Conservation (phyloP, 208 protist genomes). For the Leishmania tarentolae region DNA sequence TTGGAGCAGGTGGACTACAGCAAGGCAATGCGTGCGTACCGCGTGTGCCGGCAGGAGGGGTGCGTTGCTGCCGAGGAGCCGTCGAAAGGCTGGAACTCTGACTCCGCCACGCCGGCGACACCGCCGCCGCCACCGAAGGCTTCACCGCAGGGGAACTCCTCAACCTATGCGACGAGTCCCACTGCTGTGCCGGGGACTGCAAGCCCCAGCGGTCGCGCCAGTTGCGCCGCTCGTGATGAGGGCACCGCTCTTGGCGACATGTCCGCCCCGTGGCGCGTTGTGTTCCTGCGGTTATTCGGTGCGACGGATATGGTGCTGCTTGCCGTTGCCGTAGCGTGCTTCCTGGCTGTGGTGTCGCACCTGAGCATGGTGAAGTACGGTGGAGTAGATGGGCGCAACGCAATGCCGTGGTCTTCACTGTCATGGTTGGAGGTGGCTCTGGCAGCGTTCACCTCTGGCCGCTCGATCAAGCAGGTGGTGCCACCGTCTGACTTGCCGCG, state of each 20-base stretch:
- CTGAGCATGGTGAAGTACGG: not conserved
- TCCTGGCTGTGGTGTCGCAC: slow-evolving; percentile 25
- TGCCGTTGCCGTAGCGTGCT: slow-evolving; percentile 30
- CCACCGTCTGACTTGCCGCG: not conserved
- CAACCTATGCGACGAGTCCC: not conserved
- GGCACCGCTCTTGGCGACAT: not conserved
- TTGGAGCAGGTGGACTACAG: slow-evolving; percentile 73
- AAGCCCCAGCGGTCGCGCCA: not conserved
- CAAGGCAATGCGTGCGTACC: slow-evolving; percentile 75
- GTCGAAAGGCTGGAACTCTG: not conserved
- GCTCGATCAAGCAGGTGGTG: not conserved
- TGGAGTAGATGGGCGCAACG: not conserved
- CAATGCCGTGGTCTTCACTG: not conserved
- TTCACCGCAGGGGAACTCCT: not conserved
- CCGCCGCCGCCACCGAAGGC: not conserved
- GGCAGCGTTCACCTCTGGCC: slow-evolving; percentile 5
- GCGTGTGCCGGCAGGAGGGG: slow-evolving; percentile 50
- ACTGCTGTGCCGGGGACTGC: not conserved
- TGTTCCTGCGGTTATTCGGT: slow-evolving; percentile 45
- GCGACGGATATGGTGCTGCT: slow-evolving; percentile 54
- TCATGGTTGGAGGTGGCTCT: slow-evolving; percentile 11
- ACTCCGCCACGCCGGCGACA: not conserved
- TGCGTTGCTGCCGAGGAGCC: not conserved
- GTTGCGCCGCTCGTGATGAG: not conserved
- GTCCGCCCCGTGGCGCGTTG: slow-evolving; percentile 23